Evolutionary conservation across 257 asterid genomes (phyloP).

Genomic region (Nicotiana otophora): DNA sequence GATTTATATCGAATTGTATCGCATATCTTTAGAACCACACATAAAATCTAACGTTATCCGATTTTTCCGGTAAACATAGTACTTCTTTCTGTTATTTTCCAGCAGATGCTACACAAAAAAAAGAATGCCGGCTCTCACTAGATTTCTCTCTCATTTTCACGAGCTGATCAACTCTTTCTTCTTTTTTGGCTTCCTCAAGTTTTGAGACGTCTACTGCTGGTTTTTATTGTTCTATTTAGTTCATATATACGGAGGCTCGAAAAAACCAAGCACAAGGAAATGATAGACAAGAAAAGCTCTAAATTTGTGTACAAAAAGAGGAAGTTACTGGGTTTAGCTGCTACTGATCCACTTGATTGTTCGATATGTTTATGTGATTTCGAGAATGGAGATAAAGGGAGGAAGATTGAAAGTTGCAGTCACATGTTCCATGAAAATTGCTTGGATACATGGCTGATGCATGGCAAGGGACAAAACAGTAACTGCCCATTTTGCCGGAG

Average conservation of each 20-base stretch:
- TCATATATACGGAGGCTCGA: slow-evolving; percentile 11
- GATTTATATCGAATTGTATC: too few species aligned
- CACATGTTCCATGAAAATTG: not conserved
- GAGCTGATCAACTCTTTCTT: slow-evolving; percentile 19
- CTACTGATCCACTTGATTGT: not conserved
- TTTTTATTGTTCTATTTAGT: slow-evolving; percentile 14
- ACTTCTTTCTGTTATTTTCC: too few species aligned
- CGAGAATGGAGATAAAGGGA: not conserved
- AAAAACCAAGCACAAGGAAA: slow-evolving; percentile 21
- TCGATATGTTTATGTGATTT: not conserved
- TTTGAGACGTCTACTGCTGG: slow-evolving; percentile 25
- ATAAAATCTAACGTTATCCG: too few species aligned
- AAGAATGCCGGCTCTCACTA: slow-evolving; percentile 39
- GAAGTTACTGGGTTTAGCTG: too few species aligned
- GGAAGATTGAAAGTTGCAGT: not conserved
- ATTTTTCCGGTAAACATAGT: too few species aligned
- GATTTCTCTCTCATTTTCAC: slow-evolving; percentile 20
- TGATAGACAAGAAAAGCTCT: slow-evolving; percentile 32
- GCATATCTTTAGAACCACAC: too few species aligned
- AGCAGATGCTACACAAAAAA: too few species aligned
- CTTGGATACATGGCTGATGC: not conserved
- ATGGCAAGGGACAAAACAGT: not conserved
- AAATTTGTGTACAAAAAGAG: slow-evolving; percentile 18
- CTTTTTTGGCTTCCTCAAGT: slow-evolving; percentile 31
- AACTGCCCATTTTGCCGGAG: not conserved